Conservation (phyloP, 192 early-diverging fungal genomes). For the Entomortierella parvispora region DNA sequence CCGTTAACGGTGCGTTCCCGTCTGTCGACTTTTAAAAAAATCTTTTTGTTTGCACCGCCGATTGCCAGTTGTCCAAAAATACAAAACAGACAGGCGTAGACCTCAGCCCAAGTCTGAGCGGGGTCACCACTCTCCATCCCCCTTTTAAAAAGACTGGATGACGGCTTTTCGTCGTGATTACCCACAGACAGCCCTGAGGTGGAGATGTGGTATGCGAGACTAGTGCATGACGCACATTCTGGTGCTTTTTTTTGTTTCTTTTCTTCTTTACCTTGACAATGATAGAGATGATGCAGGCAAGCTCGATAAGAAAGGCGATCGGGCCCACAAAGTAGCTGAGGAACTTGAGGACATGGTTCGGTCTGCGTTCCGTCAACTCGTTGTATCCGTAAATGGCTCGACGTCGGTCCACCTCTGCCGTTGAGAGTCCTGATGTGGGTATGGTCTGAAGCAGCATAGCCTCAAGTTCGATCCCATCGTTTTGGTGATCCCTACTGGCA, state of each 20-base stretch:
- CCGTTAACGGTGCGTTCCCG: not conserved
- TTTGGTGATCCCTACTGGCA: not conserved
- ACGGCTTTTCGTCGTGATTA: no score
- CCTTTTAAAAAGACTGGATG: no score
- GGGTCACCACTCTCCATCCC: no score
- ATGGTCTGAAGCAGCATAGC: slow-evolving; percentile 62
- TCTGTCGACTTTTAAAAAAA: not conserved
- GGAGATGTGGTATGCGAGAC: no score
- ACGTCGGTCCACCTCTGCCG: slow-evolving; percentile 61
- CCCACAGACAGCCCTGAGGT: no score
- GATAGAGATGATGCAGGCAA: slow-evolving; percentile 45
- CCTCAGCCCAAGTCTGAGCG: no score
- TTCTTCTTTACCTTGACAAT: slow-evolving; percentile 32
- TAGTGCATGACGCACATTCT: not conserved
- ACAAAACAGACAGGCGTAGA: no score
- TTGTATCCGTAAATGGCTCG: slow-evolving; percentile 79
- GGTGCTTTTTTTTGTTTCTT: not conserved
- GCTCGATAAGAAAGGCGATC: slow-evolving; percentile 75
- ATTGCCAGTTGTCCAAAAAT: no score
- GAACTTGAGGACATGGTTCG: slow-evolving; percentile 56
- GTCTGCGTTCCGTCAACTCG: slow-evolving; percentile 73
- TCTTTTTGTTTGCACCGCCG: no score
- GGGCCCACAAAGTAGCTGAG: slow-evolving; percentile 67
- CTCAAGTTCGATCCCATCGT: slow-evolving; percentile 54
- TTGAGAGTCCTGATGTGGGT: slow-evolving; percentile 69